Base-by-base conservation (phyloP, 129 eudicot genomes). In the Helichrysum umbraculigerum region DNA sequence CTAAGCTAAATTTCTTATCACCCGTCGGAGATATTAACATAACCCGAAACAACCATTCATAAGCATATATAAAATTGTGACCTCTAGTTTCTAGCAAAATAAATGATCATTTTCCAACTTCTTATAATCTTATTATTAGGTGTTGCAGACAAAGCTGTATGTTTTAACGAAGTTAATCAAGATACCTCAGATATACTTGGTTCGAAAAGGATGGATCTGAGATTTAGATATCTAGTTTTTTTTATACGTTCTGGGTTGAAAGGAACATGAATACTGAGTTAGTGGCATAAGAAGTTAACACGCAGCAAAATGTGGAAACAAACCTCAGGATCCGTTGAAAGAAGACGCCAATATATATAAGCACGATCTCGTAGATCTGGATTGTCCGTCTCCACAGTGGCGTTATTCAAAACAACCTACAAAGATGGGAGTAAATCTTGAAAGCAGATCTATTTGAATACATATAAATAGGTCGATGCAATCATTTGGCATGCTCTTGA, bases 281-380 rank as follows among this genome's bases (percentile, higher is more conserved):
- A 28, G 19, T 61, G 67, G 6, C 17, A 4, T 61, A 29, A 29
- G 35, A 62, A 28, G 32, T 4, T 30, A 14, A 30, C 16, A 16
- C 5, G n/a, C 17, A 63, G 19, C 8, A 67, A 67, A n/a, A 11
- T 34, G 20, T 20, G 28, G 52, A 70, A 58, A 71, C 88, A 61
- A 65, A 93, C 98, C 97, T 93, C 98, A 1, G 98, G 98, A 79
- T 93, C 97, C 34, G 98, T 90, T 59, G 98, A 93, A 59, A 93
- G 98, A 82, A 93, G 98, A 68, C 97, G 97, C 98, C 98, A 93
- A 76, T 93, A 93, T 79, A 93, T 93, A 79, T 93, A 93, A 21
- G 98, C 97, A 80, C 97, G 97, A 79, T 93, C 98, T 33, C 97
- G 84, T 68, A 93, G 77, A 79, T 93, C 98, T 33, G 98, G 98